phyloP scores from a whole-genome alignment of 306 rosid genomes.

The Cicer chorassanicum region DNA sequence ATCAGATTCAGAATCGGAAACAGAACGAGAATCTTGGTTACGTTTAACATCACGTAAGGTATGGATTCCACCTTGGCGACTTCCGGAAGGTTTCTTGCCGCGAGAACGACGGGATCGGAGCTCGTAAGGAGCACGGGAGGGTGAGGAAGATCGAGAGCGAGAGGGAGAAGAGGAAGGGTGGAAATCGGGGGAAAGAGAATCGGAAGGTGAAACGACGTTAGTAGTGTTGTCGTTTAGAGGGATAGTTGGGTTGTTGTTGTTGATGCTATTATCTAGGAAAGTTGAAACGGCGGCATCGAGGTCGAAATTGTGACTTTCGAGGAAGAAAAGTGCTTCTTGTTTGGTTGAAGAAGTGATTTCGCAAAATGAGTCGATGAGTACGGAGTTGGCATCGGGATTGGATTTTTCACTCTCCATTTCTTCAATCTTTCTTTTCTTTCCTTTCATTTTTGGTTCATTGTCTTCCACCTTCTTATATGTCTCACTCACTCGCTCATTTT shows the following conservation, averaged over 20 bases:
- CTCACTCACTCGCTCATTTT: not conserved
- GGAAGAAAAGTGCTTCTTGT: slow-evolving; percentile 80
- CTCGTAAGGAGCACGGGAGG: slow-evolving; percentile 65
- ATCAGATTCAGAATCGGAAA: slow-evolving; percentile 65
- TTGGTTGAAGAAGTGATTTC: slow-evolving; percentile 80
- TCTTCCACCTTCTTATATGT: not conserved
- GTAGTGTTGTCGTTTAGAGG: not conserved
- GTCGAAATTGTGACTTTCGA: slow-evolving; percentile 84
- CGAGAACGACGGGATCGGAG: slow-evolving; percentile 72
- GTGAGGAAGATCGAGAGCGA: slow-evolving; percentile 49
- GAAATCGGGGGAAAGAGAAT: slow-evolving; percentile 54
- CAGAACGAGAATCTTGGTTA: slow-evolving; percentile 45
- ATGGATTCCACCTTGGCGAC: slow-evolving; percentile 56
- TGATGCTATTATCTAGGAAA: slow-evolving; percentile 56
- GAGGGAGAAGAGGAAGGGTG: slow-evolving; percentile 45
- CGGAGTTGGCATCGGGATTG: slow-evolving; percentile 42
- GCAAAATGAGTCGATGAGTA: slow-evolving; percentile 65
- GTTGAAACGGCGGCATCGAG: slow-evolving; percentile 93
- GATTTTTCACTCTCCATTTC: slow-evolving; percentile 48
- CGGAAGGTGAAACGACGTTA: slow-evolving; percentile 38
- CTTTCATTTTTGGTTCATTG: not conserved
- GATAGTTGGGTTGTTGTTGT: not conserved
- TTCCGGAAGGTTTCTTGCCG: slow-evolving; percentile 58
- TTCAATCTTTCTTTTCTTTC: not conserved
- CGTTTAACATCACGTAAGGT: slow-evolving; percentile 74